Evolutionary conservation across 116 monocot species (phyloP).

Genomic region (Papilionanthe hybrid): DNA sequence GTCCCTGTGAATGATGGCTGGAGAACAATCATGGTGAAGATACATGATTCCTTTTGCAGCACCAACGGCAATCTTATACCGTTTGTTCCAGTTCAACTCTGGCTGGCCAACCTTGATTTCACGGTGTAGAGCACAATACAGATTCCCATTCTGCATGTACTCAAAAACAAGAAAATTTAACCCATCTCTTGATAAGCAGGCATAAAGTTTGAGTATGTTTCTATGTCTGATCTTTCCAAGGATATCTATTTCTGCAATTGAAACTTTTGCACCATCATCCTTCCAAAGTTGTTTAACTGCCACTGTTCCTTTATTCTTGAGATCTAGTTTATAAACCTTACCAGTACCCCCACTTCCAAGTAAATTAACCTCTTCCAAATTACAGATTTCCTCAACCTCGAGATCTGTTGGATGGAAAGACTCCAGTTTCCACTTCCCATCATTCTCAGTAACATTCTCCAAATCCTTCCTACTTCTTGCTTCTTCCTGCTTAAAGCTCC

Average conservation of each 20-base stretch:
- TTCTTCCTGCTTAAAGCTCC: constrained; percentile 55
- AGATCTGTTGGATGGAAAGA: constrained; percentile 68
- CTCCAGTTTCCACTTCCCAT: constrained; percentile 48
- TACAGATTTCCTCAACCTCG: constrained; percentile 55
- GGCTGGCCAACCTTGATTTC: constrained; percentile 41
- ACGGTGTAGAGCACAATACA: constrained; percentile 51
- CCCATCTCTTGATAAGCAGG: constrained; percentile 41
- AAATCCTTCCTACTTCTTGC: constrained; percentile 16
- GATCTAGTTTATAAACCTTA: constrained; percentile 59
- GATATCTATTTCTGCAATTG: constrained; percentile 53
- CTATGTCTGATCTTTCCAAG: constrained; percentile 74
- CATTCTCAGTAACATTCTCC: constrained; percentile 21
- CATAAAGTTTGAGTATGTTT: constrained; percentile 80
- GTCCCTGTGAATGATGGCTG: constrained; percentile 71
- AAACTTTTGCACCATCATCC: constrained; percentile 27
- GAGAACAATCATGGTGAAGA: constrained; percentile 81
- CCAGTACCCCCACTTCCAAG: constrained; percentile 73
- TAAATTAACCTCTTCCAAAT: constrained; percentile 61
- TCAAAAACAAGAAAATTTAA: constrained; percentile 66
- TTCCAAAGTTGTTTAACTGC: constrained; percentile 78
- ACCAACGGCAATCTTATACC: constrained; percentile 75
- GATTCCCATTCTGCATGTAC: constrained; percentile 77
- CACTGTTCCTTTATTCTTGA: constrained; percentile 48
- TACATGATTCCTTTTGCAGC: constrained; percentile 79
- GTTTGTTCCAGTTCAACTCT: constrained; percentile 59